These are phyloP conservation scores for Fusarium sp. DNA, from an alignment of 2,329 filamentous ascomycete species.

Conservation along the genomic window DNA sequence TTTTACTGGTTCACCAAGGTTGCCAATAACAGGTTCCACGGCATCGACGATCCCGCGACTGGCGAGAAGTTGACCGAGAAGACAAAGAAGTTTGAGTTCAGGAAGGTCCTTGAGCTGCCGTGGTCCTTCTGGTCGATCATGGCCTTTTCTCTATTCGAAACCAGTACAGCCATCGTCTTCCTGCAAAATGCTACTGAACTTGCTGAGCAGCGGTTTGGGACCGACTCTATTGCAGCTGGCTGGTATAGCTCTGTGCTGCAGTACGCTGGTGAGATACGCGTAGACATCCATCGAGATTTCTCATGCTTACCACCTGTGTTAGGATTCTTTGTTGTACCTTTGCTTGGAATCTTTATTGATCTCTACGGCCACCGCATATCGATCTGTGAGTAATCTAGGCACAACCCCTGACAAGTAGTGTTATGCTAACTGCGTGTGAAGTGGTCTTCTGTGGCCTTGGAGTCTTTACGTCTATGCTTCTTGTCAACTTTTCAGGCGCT, in stretches of 20 bases:
- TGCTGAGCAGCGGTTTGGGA: conserved; percentile 70
- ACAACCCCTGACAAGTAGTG: background rate
- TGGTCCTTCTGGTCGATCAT: conserved; percentile 73
- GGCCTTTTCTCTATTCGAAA: conserved; percentile 71
- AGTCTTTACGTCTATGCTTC: conserved; percentile 66
- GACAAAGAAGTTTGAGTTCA: conserved; percentile 68
- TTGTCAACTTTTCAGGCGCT: conserved; percentile 66
- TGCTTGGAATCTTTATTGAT: conserved; percentile 70
- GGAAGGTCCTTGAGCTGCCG: conserved; percentile 68
- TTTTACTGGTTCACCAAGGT: conserved; percentile 68
- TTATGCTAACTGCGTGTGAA: conserved; percentile 3
- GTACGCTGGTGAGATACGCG: conserved; percentile 53
- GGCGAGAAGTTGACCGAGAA: conserved; percentile 71
- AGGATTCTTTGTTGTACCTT: conserved; percentile 71
- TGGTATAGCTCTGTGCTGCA: conserved; percentile 72
- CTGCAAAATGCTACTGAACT: conserved; percentile 72
- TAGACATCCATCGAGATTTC: too few species aligned
- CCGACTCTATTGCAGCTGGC: conserved; percentile 67
- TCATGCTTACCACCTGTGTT: background rate
- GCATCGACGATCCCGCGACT: conserved; percentile 60
- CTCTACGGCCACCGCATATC: conserved; percentile 66
- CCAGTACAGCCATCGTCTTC: conserved; percentile 68
- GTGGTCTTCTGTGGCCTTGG: conserved; percentile 65
- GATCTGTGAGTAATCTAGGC: conserved; percentile 56
- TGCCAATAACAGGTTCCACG: conserved; percentile 21